phyloP scores from a whole-genome alignment of 768 basidiomycete genomes.

The Leccinum arenicola region DNA sequence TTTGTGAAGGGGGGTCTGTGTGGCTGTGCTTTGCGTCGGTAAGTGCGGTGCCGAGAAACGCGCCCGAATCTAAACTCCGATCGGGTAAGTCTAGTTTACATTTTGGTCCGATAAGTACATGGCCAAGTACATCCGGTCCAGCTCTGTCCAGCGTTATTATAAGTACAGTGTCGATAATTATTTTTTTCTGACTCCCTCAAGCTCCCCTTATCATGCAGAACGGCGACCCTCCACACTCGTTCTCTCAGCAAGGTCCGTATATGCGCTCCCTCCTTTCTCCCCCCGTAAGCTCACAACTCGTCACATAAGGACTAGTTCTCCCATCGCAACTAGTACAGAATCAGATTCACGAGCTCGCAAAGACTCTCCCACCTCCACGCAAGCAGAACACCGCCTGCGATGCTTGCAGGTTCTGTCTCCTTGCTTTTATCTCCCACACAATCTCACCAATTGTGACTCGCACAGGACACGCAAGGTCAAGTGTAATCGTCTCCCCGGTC shows the following conservation, averaged over 20 bases:
- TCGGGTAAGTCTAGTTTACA: slow-evolving; percentile 2
- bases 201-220: slow-evolving; percentile 30
- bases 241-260: slow-evolving; percentile 32
- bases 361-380: slow-evolving; percentile 77
- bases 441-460: neutral
- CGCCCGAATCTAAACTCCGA: slow-evolving; percentile 28
- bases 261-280: neutral
- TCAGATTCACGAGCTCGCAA: slow-evolving; percentile 79
- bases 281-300: neutral
- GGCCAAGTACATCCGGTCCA: slow-evolving; percentile 10
- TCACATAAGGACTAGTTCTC: slow-evolving; percentile 51
- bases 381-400: slow-evolving; percentile 95
- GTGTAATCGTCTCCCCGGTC: slow-evolving; percentile 77
- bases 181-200: slow-evolving; percentile 21
- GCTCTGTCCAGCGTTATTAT: slow-evolving; percentile 18
- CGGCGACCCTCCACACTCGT: slow-evolving; percentile 29
- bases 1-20: neutral
- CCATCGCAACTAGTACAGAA: slow-evolving; percentile 71
- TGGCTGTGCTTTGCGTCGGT: slow-evolving; percentile 22
- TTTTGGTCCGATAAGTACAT: slow-evolving; percentile 24
- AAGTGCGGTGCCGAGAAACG: slow-evolving; percentile 29
- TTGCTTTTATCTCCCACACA: neutral
- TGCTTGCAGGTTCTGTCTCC: slow-evolving; percentile 71
- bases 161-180: slow-evolving; percentile 23
- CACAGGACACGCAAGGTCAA: slow-evolving; percentile 83